These are phyloP conservation scores for Paspalum vaginatum DNA, from an alignment of 176 grass and related monocot genomes.

Conservation along the genomic window DNA sequence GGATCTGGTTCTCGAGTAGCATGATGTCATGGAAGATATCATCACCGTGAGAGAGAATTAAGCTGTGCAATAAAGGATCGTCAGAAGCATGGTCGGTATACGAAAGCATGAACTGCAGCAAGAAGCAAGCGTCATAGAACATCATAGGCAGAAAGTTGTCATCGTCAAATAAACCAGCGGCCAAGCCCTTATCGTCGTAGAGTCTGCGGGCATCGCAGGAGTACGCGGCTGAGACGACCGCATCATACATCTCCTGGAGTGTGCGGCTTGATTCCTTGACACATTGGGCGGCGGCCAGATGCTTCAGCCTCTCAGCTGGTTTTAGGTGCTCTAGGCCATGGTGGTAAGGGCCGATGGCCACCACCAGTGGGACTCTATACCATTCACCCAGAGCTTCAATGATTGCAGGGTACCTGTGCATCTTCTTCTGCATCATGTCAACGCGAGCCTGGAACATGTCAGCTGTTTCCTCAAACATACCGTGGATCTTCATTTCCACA, in stretches of 20 bases:
- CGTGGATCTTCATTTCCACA: too few species aligned
- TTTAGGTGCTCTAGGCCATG: background rate
- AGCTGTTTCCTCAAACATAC: too few species aligned
- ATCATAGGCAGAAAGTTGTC: background rate
- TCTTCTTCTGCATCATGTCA: too few species aligned
- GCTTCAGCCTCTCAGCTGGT: background rate
- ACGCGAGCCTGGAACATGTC: too few species aligned
- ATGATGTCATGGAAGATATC: background rate
- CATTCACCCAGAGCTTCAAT: too few species aligned
- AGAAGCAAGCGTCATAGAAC: background rate
- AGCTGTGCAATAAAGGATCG: background rate
- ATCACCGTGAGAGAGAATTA: background rate
- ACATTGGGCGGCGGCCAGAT: background rate
- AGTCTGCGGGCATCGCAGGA: background rate
- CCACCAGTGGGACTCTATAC: too few species aligned
- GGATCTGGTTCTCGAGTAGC: too few species aligned
- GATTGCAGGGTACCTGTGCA: too few species aligned
- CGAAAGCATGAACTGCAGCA: background rate
- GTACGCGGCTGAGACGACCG: background rate
- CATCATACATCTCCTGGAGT: background rate
- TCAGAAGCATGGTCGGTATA: too few species aligned
- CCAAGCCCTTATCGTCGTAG: background rate
- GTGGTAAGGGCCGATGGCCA: constrained; percentile 5
- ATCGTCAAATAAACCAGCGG: background rate
- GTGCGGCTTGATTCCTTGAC: background rate